These are phyloP conservation scores for Dispira simplex DNA, from an alignment of 192 early-diverging fungal genomes.

Conservation along the genomic window DNA sequence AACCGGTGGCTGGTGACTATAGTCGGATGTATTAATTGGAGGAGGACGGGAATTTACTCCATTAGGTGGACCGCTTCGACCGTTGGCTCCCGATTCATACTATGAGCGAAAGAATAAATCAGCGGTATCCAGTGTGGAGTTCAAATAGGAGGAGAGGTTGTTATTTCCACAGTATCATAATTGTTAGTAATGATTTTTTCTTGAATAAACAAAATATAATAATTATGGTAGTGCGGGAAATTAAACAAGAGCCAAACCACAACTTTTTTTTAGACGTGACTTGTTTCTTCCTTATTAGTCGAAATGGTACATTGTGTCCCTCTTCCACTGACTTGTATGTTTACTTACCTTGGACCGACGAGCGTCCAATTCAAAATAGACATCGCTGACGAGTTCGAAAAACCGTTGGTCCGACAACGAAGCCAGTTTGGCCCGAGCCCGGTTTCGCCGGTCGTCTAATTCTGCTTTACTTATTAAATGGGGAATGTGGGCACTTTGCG, in stretches of 20 bases:
- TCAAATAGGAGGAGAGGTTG: too few relatives aligned
- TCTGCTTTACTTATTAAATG: slow-evolving; percentile 30
- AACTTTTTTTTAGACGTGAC: neutral
- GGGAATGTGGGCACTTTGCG: slow-evolving; percentile 10
- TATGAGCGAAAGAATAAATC: too few relatives aligned
- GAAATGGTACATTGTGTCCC: neutral
- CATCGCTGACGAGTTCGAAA: slow-evolving; percentile 84
- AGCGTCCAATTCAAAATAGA: slow-evolving; percentile 50
- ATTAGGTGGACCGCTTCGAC: too few relatives aligned
- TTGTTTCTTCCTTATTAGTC: neutral
- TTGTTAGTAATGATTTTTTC: too few relatives aligned
- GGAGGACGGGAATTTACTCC: too few relatives aligned
- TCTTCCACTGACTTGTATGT: neutral
- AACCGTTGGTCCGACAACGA: slow-evolving; percentile 75
- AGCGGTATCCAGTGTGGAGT: too few relatives aligned
- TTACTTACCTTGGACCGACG: slow-evolving; percentile 4
- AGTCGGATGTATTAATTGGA: too few relatives aligned
- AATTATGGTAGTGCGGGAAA: neutral
- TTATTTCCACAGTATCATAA: too few relatives aligned
- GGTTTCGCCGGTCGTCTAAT: slow-evolving; percentile 83
- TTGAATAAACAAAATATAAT: neutral
- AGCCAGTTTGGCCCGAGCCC: slow-evolving; percentile 92
- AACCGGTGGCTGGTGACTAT: too few relatives aligned
- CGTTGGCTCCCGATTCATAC: too few relatives aligned
- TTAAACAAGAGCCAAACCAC: neutral